Conservation (phyloP, 2,329 filamentous ascomycete genomes). For the Penicillium sp. region DNA sequence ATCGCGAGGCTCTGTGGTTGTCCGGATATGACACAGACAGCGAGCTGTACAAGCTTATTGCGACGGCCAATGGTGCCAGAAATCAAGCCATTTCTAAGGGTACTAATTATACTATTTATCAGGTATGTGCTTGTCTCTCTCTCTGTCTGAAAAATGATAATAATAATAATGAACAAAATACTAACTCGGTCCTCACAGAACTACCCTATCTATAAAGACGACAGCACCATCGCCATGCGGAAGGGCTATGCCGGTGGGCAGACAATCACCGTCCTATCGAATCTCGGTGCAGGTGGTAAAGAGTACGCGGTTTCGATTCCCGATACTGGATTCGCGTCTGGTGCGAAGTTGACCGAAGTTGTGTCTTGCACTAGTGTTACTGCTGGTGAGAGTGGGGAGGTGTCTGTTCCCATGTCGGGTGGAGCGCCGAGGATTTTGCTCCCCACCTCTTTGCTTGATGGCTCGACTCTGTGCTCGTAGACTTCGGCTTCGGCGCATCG, state of each 20-base stretch:
- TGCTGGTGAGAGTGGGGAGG: conserved; percentile 44
- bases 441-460: conserved; percentile 17
- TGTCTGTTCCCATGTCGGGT: conserved; percentile 46
- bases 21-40: conserved; percentile 50
- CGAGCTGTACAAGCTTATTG: conserved; percentile 52
- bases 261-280: conserved; percentile 44
- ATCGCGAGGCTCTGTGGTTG: conserved; percentile 58
- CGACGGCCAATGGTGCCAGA: conserved; percentile 52
- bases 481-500: not conserved
- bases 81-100: conserved; percentile 42
- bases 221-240: conserved; percentile 47
- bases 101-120: conserved; percentile 41
- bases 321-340: conserved; percentile 28
- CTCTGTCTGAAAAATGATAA: not conserved
- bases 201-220: conserved; percentile 47
- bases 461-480: conserved; percentile 14
- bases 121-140: conserved; percentile 17
- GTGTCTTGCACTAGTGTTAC: conserved; percentile 45
- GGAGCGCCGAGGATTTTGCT: conserved; percentile 47
- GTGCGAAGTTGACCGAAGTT: conserved; percentile 29
- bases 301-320: conserved; percentile 29
- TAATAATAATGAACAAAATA: not conserved
- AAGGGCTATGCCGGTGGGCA: conserved; percentile 44
- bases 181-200: conserved; percentile 24
- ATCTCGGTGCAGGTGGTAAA: conserved; percentile 37